Evolutionary conservation across 73 alveolate species (phyloP), one percentile per base, ranked within the genome.

Genomic region (Paramecium tetraurelia): DNA sequence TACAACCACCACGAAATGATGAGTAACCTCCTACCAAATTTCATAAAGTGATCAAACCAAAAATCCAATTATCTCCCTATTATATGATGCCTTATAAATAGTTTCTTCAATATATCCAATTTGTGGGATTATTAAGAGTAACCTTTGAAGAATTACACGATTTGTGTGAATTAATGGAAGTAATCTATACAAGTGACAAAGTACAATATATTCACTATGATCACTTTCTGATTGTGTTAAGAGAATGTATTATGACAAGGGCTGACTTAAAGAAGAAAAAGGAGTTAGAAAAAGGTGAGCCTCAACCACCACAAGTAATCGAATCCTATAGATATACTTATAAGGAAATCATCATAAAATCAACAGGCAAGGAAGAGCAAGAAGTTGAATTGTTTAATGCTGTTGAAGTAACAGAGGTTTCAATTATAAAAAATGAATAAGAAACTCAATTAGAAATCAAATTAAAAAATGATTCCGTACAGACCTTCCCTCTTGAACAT

Each of bases 71-170:
- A 72, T 72, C 59, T 35, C 86, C 86, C 3, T 72, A 72, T 36
- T 72, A 35, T 40, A 40, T 72, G 57, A 72, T 72, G 38, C 59
- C 86, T 12, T 72, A 36, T 35, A 72, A 72, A 38, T 18, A 72
- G 18, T 72, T 72, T 72, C 18, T 72, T 5, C 36, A 72, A 33
- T 72, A 72, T 11, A 21, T 38, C 5, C 16, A 33, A 33, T 72
- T 29, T 72, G 86, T 72, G 6, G 86, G 86, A 33, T 36, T 72
- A 72, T 72, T 72, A 36, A 72, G 86, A 38, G 86, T 72, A 33
- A 36, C 86, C 2, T 36, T 40, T 5, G 86, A 72, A 72, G 86
- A 72, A 36, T 72, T 72, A 72, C 57, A 72, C n/a, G 33, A 72
- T 36, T 8, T 72, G 16, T 40, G 57, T 36, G 33, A 72, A 36